Base-by-base conservation (phyloP, 495 filamentous ascomycete genomes). In the Astrothelium subdiscretum region DNA sequence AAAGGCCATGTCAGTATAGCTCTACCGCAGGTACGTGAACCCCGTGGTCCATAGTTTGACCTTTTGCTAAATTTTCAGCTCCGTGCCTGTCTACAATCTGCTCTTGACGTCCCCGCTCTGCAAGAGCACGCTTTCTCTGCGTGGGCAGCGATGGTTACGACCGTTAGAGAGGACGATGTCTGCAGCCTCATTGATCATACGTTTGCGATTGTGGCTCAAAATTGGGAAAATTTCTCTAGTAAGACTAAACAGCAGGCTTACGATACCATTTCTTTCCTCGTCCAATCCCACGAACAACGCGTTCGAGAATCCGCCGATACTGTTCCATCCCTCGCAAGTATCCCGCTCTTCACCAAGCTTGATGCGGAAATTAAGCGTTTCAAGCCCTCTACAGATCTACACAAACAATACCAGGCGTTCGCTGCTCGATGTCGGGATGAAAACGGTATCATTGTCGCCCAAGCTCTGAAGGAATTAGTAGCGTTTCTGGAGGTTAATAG, bases 71-170 rank as follows among this genome's bases (percentile, higher is more conserved):
- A 22, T 18, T 3, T 4, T 10, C 63, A 94, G 86, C 89, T 96
- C 57, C 88, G 88, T 60, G 90, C 94, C 18, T 96, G 88, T 70
- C 79, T 97, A 18, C 86, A 94, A 64, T 89, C 90, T 24, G 91
- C 92, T 0, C 78, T 97, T 61, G 80, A 86, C 22, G 83, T 83
- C 18, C 78, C 84, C 42, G 82, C 87, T 27, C 79, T 97, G 27
- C 83, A 89, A 59, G 80, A 89, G 63, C 79, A 84, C 60, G 88
- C 90, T 1, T 91, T 97, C 71, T 81, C 80, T 12, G 88, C 89
- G 58, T 99, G 95, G 94, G 81, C 82, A 43, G 76, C 84, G 15
- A 84, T 97, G 75, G 80, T 97, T 29, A 80, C 72, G 31, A 81
- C 83, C 44, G 75, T 96, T 29, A 83, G 85, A 3, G 85, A 88